Percentiles rank a stretch among this genome's conserved stretches.
Conservation (phyloP, 768 basidiomycete species). For the Gloeophyllum trabeum region DNA sequence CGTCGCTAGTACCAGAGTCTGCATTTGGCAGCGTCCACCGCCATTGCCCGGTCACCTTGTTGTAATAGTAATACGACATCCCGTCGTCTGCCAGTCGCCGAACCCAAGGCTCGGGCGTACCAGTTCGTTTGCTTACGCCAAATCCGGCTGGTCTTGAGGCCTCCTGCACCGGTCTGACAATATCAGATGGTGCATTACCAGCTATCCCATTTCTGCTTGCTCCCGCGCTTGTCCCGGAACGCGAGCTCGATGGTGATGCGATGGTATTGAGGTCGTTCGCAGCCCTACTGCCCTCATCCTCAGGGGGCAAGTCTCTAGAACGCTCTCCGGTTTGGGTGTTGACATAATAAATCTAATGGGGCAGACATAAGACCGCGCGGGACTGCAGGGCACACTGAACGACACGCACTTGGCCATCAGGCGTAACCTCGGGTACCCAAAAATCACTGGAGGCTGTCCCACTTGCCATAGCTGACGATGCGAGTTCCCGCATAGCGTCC, state of each 20-base stretch:
- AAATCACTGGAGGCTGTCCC: slow-evolving; percentile 54
- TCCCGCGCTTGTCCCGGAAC: slow-evolving; percentile 43
- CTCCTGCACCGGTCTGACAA: slow-evolving; percentile 3
- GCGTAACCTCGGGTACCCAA: slow-evolving; percentile 84
- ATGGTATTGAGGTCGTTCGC: slow-evolving; percentile 54
- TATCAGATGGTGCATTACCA: not conserved
- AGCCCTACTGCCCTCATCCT: slow-evolving; percentile 52
- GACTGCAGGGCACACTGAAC: slow-evolving; percentile 2
- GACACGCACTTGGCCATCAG: slow-evolving; percentile 69
- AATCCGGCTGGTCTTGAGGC: slow-evolving; percentile 32
- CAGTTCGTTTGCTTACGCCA: slow-evolving; percentile 44
- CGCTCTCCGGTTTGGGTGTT: slow-evolving; percentile 83
- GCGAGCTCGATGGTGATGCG: slow-evolving; percentile 40
- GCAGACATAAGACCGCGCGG: slow-evolving; percentile 3
- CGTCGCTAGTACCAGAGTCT: slow-evolving; percentile 4
- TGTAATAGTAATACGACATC: slow-evolving; percentile 68
- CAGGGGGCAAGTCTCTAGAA: slow-evolving; percentile 74
- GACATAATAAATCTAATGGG: slow-evolving; percentile 81
- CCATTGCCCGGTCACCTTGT: slow-evolving; percentile 54
- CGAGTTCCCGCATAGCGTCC: slow-evolving; percentile 22
- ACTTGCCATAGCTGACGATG: slow-evolving; percentile 15
- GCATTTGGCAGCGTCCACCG: slow-evolving; percentile 60
- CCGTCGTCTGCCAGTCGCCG: slow-evolving; percentile 76
- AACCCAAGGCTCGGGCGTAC: slow-evolving; percentile 76
- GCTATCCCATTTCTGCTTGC: too few relatives aligned